Evolutionary conservation across 129 eudicot species (phyloP).

Genomic region (Arctium minus): DNA sequence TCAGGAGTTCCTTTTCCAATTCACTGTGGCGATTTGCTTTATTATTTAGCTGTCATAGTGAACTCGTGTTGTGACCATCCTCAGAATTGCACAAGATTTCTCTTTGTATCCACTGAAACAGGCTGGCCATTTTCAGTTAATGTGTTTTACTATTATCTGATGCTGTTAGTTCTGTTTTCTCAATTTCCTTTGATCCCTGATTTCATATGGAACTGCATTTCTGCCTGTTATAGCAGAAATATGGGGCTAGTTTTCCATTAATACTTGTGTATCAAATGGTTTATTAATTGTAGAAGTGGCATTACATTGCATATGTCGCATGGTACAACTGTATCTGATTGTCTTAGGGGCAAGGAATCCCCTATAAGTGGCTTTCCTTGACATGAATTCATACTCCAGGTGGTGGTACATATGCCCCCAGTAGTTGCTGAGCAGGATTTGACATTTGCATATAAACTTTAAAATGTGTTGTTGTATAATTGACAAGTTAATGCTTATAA

Average conservation of each 20-base stretch:
- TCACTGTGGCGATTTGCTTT: background rate
- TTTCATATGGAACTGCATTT: background rate
- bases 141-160: background rate
- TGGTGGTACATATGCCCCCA: background rate
- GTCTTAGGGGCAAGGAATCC: background rate
- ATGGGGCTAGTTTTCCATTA: background rate
- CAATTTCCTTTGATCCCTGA: background rate
- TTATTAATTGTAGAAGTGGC: background rate
- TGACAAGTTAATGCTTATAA: constrained; percentile 2
- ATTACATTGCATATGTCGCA: background rate
- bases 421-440: background rate
- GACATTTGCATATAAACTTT: background rate
- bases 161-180: background rate
- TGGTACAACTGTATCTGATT: background rate
- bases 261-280: background rate
- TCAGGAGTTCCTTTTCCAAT: background rate
- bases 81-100: background rate
- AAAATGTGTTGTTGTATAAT: background rate
- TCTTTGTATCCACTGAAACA: background rate
- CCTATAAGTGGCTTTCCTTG: background rate
- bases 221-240: background rate
- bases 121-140: background rate
- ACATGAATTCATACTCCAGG: background rate
- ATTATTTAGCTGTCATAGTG: background rate
- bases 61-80: background rate